Conservation (phyloP, 805 yeast genomes). For the Saturnispora halmiae region DNA sequence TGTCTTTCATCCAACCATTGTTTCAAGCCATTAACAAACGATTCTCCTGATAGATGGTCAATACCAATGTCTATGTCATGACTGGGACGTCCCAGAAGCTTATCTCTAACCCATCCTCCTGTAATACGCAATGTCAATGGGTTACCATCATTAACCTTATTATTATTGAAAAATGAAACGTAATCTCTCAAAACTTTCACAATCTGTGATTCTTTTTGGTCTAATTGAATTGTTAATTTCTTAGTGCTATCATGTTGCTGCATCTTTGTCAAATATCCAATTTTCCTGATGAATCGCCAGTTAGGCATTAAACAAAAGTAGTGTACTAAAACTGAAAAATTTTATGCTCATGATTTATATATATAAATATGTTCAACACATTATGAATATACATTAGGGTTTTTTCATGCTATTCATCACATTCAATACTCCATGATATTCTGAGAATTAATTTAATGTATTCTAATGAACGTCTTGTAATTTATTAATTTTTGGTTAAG, state of each 20-base stretch:
- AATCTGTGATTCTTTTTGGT: constrained; percentile 20
- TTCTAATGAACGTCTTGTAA: no score
- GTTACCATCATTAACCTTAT: constrained; percentile 3
- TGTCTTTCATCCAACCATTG: constrained; percentile 33
- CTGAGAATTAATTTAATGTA: no score
- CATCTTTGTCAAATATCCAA: not conserved
- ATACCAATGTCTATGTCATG: constrained; percentile 91
- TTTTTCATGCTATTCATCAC: no score
- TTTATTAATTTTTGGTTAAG: no score
- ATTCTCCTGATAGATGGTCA: constrained; percentile 75
- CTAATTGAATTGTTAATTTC: constrained; percentile 17
- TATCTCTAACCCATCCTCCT: constrained; percentile 99
- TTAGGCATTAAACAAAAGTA: constrained; percentile 5
- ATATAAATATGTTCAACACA: no score
- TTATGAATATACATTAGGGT: no score
- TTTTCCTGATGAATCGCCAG: constrained; percentile 2
- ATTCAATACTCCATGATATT: no score
- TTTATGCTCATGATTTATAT: constrained; percentile 1
- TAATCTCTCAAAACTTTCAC: constrained; percentile 22
- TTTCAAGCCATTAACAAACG: constrained; percentile 63
- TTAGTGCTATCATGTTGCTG: not conserved
- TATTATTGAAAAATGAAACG: constrained; percentile 20
- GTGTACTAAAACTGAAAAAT: not conserved
- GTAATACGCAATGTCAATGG: constrained; percentile 58
- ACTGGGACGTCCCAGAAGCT: constrained; percentile 67